These are phyloP conservation scores for Pichia sp. DNA, from an alignment of 1,139 yeast genomes.

Conservation along the genomic window DNA sequence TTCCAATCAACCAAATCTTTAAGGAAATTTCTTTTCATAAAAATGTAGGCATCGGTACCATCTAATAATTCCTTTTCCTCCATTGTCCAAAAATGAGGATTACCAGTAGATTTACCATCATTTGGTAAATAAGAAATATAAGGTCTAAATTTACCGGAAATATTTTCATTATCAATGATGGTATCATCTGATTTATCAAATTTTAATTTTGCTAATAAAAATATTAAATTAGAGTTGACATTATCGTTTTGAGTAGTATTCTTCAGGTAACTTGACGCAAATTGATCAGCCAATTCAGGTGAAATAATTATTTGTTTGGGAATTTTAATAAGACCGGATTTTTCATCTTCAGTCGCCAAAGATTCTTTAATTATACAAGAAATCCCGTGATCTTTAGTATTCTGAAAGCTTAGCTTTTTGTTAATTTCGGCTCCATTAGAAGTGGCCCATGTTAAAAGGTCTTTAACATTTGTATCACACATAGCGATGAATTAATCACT, in stretches of 20 bases:
- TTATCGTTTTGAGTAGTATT: slow-evolving; percentile 18
- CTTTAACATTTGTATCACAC: slow-evolving; percentile 2
- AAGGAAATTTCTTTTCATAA: slow-evolving; percentile 34
- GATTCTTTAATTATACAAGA: slow-evolving; percentile 18
- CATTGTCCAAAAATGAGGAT: slow-evolving; percentile 61
- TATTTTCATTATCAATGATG: slow-evolving; percentile 10
- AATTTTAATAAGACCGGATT: slow-evolving; percentile 17
- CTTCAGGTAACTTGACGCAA: slow-evolving; percentile 28
- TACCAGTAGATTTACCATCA: slow-evolving; percentile 36
- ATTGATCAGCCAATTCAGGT: slow-evolving; percentile 37
- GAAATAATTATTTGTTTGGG: slow-evolving; percentile 21
- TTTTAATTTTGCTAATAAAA: slow-evolving; percentile 41
- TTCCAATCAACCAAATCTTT: slow-evolving; percentile 51
- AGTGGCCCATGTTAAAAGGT: slow-evolving; percentile 40
- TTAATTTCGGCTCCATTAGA: slow-evolving; percentile 42
- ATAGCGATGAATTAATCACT: no score
- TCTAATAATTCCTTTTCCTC: slow-evolving; percentile 42
- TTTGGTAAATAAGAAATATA: slow-evolving; percentile 58
- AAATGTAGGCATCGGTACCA: slow-evolving; percentile 54
- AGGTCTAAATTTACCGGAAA: slow-evolving; percentile 28
- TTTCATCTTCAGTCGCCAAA: slow-evolving; percentile 7
- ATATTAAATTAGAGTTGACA: slow-evolving; percentile 41
- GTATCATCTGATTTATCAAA: slow-evolving; percentile 26
- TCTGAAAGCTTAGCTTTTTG: slow-evolving; percentile 29
- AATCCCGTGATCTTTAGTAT: slow-evolving; percentile 18